Percentiles rank a stretch among this genome's conserved stretches.
Conservation (phyloP, 2,329 filamentous ascomycete species). For the Neonectria hederae region DNA sequence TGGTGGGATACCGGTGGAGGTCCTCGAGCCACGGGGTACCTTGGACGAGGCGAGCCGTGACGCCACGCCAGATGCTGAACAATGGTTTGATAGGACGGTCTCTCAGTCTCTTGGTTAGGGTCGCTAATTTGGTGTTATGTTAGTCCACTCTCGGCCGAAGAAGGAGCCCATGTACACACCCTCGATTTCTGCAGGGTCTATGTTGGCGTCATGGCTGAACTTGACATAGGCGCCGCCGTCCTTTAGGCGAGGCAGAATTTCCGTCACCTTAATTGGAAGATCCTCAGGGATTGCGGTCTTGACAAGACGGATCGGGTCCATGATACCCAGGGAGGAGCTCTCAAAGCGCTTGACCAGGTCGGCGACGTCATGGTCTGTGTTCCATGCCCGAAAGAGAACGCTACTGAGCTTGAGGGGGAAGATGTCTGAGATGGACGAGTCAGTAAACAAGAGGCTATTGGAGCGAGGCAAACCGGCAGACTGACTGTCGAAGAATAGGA, state of each 20-base stretch:
- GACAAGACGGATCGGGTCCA: constrained; percentile 64
- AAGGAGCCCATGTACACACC: constrained; percentile 39
- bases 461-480: background rate
- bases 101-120: constrained; percentile 70
- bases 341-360: constrained; percentile 63
- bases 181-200: constrained; percentile 55
- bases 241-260: constrained; percentile 85
- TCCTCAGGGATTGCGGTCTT: constrained; percentile 71
- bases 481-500: constrained; percentile 91
- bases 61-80: constrained; percentile 83
- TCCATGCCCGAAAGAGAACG: constrained; percentile 58
- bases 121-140: constrained; percentile 45
- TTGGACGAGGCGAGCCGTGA: constrained; percentile 77
- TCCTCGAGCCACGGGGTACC: constrained; percentile 96
- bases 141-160: background rate
- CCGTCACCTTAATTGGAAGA: constrained; percentile 74
- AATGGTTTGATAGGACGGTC: constrained; percentile 82
- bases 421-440: constrained; percentile 65
- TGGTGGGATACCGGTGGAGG: constrained; percentile 81
- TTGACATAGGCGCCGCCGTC: constrained; percentile 96
- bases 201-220: constrained; percentile 64
- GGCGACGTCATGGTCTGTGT: constrained; percentile 59
- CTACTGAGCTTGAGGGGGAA: constrained; percentile 78
- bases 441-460: background rate
- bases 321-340: constrained; percentile 57